phyloP scores from a whole-genome alignment of 2,329 filamentous ascomycete genomes.

The Trichocomaceae sp. region DNA sequence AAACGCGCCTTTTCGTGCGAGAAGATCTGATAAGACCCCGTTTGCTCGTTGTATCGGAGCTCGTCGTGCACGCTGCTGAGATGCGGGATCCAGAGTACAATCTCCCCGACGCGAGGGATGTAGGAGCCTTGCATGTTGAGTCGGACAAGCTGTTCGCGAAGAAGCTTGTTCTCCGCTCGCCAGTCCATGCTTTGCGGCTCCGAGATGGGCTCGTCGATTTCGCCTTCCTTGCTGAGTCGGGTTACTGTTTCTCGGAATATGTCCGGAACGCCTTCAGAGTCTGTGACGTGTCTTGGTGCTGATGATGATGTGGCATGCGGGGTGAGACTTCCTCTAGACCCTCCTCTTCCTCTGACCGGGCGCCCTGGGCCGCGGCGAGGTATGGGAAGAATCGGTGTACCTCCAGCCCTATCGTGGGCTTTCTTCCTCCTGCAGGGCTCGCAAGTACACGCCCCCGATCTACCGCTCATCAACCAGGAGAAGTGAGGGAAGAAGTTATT shows the following conservation, averaged over 20 bases:
- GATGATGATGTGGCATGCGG: background rate
- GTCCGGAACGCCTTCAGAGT: constrained; percentile 47
- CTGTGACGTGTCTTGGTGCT: constrained; percentile 2
- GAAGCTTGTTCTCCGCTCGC: constrained; percentile 43
- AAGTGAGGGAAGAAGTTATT: constrained; percentile 54
- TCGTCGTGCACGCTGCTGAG: constrained; percentile 28
- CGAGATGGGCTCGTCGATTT: constrained; percentile 40
- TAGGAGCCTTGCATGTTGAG: constrained; percentile 44
- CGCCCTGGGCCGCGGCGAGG: background rate
- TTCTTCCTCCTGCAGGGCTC: constrained; percentile 37
- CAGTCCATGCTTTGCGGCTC: constrained; percentile 53
- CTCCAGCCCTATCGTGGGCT: constrained; percentile 1
- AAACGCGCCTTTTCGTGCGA: constrained; percentile 27
- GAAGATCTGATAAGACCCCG: constrained; percentile 27
- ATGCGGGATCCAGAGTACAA: constrained; percentile 47
- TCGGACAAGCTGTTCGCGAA: constrained; percentile 38
- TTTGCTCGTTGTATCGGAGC: constrained; percentile 30
- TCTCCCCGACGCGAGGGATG: constrained; percentile 49
- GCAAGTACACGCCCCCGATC: constrained; percentile 44
- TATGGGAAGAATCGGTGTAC: background rate
- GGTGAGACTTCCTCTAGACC: background rate
- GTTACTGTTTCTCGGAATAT: constrained; percentile 46
- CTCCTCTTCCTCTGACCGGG: constrained; percentile 5
- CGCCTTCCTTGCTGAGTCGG: constrained; percentile 38
- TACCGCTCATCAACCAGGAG: constrained; percentile 47